Evolutionary conservation across 106 monocot species (phyloP), one percentile per base, ranked within the genome.

Genomic region (Dendrobium nobile): DNA sequence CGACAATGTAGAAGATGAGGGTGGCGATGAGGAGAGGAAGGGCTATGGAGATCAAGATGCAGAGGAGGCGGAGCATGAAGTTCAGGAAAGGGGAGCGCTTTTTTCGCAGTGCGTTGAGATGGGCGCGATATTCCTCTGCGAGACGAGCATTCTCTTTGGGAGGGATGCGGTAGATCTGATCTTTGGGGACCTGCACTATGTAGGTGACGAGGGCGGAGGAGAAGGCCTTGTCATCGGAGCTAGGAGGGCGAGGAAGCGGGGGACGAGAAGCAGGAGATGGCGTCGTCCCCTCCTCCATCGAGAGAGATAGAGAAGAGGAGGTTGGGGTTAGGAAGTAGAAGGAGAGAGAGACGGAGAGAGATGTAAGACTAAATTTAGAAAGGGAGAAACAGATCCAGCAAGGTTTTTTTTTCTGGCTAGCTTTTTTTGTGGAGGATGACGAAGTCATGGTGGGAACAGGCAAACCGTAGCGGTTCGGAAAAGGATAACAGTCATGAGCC

Each of bases 121-220:
- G 72, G 41, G 80, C 77, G 22, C 77, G 84, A 76, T 92, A 86
- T 9, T 80, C 81, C 79, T 90, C 90, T 28, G 61, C 83, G 54
- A 92, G 79, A 82, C 33, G 68, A 75, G 87, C 84, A 51, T 88
- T 91, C 81, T 88, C 92, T 79, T 82, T 81, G 0, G 87, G 87
- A 1, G 82, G 93, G 6, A 81, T 33, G 64, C 90, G 94, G 65
- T 85, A 85, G 31, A 85, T 82, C 55, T 89, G 87, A 10, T 85
- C 87, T 72, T 86, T 84, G 54, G 91, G 88, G 82, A 88, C 85
- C 31, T 89, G 88, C 72, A 84, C 83, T 18, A 86, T 78, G 80
- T 87, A 88, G 80, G 84, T 85, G 79, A 40, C 47, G 47, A 68
- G 68, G n/a, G 79, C 67, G 2, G 51, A 37, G 72, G 78, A 17